Base-by-base conservation (phyloP, 1,284 basidiomycete genomes). In the Naganishia albida region DNA sequence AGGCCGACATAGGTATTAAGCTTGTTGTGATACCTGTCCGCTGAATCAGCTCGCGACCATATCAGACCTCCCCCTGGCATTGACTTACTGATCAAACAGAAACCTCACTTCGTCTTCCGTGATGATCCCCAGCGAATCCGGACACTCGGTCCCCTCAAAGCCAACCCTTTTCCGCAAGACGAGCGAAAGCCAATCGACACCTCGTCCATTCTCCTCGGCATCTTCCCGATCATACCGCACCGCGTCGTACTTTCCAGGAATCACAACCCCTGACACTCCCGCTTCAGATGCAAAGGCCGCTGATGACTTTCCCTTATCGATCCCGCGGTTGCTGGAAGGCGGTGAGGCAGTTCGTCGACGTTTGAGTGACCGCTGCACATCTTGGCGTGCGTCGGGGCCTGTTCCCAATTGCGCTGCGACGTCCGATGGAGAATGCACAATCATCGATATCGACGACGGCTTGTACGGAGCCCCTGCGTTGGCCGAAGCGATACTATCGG, bases 1-100 rank as follows among this genome's bases (percentile, higher is more conserved):
- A 79, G 67, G 1, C 77, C 76, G 23, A 74, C 66, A 1, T 71
- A 71, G 2, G 68, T 67, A 56, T 76, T 76, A 23, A 76, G 69
- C 44, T 72, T 71, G 46, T 70, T 66, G 55, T 75, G 75, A 67
- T 73, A 74, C 66, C 68, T 71, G 63, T 18, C 63, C 42, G 10
- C 10, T 12, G 46, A 13, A 13, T 25, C 46, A 28, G 55, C 15
- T 25, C 18, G 10, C 18, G 28, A 59, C 10, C 15, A 18, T 43
- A 40, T 20, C n/a, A 26, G 10, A 20, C 10, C 7, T 42, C 12
- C 48, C 49, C 3, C 51, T 25, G 16, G n/a, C n/a, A 42, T 38
- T 10, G 15, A 70, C 74, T 66, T 30, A 77, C 75, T 70, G 73
- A 12, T 75, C 71, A 51, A 75, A 77, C 25, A 77, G 63, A 48